Conservation (phyloP, 2,329 filamentous ascomycete genomes). For the Fusarium tjaetaba region DNA sequence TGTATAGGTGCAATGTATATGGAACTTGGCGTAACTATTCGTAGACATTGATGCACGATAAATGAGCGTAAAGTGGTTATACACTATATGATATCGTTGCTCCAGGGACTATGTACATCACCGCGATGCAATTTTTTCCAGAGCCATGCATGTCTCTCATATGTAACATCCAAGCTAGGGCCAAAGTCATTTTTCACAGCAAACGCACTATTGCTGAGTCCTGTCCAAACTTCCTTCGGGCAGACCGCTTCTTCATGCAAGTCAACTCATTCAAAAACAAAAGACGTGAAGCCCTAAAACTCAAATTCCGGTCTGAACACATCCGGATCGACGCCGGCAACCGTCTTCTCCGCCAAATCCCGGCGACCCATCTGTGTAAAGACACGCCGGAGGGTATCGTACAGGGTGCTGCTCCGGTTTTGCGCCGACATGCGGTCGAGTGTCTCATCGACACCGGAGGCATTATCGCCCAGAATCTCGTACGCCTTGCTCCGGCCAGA, state of each 20-base stretch:
- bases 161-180: conserved; percentile 14
- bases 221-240: not conserved
- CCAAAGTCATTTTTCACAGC: not conserved
- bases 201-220: not conserved
- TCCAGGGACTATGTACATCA: conserved; percentile 5
- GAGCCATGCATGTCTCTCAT: conserved; percentile 19
- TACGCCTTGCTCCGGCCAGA: conserved; percentile 84
- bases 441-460: conserved; percentile 68
- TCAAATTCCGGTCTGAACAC: conserved; percentile 91
- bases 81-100: not conserved
- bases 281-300: conserved; percentile 60
- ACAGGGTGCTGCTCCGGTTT: conserved; percentile 96
- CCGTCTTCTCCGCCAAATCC: conserved; percentile 88
- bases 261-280: conserved; percentile 1
- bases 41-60: not conserved
- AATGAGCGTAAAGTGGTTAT: not conserved
- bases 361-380: conserved; percentile 94
- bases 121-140: conserved; percentile 1
- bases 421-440: conserved; percentile 90
- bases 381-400: conserved; percentile 93
- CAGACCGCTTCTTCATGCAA: conserved; percentile 9
- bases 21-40: not conserved
- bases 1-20: not conserved
- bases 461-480: conserved; percentile 76
- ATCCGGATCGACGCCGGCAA: conserved; percentile 90